These are phyloP conservation scores for Plasmodium gallinaceum DNA, from an alignment of 169 alveolate genomes.

Conservation along the genomic window DNA sequence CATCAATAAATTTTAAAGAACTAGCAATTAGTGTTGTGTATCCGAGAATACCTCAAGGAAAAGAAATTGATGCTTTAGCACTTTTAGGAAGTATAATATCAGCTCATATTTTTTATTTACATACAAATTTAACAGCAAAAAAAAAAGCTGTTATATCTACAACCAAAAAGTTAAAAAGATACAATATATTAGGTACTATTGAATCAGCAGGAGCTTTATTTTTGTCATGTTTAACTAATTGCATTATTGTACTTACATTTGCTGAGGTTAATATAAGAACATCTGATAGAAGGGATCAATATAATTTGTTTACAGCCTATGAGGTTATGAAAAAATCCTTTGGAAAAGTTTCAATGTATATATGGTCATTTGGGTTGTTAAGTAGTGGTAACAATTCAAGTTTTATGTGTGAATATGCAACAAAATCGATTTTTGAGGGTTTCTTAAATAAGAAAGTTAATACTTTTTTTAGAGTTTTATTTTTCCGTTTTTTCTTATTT, in stretches of 20 bases:
- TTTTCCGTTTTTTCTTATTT: constrained; percentile 57
- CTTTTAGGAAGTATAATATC: constrained; percentile 70
- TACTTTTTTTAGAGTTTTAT: constrained; percentile 51
- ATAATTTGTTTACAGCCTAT: constrained; percentile 68
- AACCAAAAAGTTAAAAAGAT: constrained; percentile 41
- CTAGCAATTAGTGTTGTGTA: constrained; percentile 37
- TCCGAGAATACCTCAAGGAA: constrained; percentile 65
- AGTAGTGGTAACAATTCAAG: constrained; percentile 77
- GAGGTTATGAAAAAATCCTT: constrained; percentile 72
- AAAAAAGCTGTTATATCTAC: constrained; percentile 42
- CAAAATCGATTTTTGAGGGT: constrained; percentile 72
- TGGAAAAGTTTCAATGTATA: constrained; percentile 71
- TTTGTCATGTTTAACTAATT: constrained; percentile 63
- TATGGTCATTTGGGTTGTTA: constrained; percentile 77
- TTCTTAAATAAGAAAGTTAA: constrained; percentile 64
- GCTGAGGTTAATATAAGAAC: constrained; percentile 54
- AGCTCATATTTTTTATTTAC: constrained; percentile 74
- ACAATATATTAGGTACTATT: constrained; percentile 49
- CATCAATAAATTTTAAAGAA: constrained; percentile 47
- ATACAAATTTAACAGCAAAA: constrained; percentile 69
- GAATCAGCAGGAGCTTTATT: constrained; percentile 64
- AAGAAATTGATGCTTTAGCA: constrained; percentile 64
- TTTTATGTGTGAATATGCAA: constrained; percentile 77
- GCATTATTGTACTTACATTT: constrained; percentile 75
- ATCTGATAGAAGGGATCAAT: constrained; percentile 31